phyloP scores from a whole-genome alignment of 2,329 filamentous ascomycete species.

The Parasarocladium wereldwijsianum region DNA sequence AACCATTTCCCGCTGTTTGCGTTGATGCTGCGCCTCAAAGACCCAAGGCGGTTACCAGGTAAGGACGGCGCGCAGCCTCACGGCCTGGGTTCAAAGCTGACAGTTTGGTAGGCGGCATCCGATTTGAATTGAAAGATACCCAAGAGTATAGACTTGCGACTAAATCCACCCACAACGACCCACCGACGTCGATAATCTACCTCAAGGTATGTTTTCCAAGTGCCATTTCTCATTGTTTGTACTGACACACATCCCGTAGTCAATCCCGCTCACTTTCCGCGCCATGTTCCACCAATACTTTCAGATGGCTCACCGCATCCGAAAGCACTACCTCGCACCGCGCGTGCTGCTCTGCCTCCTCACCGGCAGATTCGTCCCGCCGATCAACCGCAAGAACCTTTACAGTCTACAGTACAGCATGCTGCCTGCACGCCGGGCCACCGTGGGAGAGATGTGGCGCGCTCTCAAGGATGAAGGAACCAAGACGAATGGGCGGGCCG shows the following conservation, averaged over 20 bases:
- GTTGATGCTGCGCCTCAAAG: slow-evolving; percentile 89
- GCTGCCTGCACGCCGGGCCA: slow-evolving; percentile 69
- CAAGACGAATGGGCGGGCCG: not conserved
- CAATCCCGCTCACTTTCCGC: slow-evolving; percentile 76
- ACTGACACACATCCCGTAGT: slow-evolving; percentile 38
- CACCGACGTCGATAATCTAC: slow-evolving; percentile 68
- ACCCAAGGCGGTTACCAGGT: slow-evolving; percentile 79
- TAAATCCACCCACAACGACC: slow-evolving; percentile 24
- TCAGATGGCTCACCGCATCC: slow-evolving; percentile 79
- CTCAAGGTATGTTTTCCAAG: slow-evolving; percentile 48
- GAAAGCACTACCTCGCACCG: slow-evolving; percentile 88
- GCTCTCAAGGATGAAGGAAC: slow-evolving; percentile 32
- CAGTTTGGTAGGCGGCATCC: slow-evolving; percentile 43
- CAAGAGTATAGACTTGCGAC: slow-evolving; percentile 30
- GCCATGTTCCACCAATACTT: slow-evolving; percentile 98
- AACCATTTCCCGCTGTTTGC: slow-evolving; percentile 98
- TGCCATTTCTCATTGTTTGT: not conserved
- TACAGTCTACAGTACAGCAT: slow-evolving; percentile 98
- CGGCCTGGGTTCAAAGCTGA: slow-evolving; percentile 4
- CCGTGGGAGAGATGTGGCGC: slow-evolving; percentile 76
- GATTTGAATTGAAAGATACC: slow-evolving; percentile 76
- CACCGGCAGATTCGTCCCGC: slow-evolving; percentile 84
- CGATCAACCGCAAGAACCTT: slow-evolving; percentile 84
- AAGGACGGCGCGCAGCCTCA: slow-evolving; percentile 9
- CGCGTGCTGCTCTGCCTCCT: slow-evolving; percentile 76